Percentiles rank a stretch among this genome's conserved stretches.
Evolutionary conservation across 164 flowering plant genomes (phyloP).

Genomic region (Magnolia changhungtana): DNA sequence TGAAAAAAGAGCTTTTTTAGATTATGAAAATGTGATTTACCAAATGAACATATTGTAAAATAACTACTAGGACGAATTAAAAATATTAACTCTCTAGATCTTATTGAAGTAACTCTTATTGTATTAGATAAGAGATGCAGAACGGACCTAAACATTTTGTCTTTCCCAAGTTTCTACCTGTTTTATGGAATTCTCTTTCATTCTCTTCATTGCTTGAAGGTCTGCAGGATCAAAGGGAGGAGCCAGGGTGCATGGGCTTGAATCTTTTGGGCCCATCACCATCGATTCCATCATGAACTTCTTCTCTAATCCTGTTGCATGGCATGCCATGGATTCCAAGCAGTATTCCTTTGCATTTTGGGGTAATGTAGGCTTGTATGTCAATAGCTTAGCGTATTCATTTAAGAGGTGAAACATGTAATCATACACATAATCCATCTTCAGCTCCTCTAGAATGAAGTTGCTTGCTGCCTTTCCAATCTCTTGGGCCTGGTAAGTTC

Average conservation of each 20-base stretch:
- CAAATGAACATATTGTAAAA: no score
- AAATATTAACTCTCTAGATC: no score
- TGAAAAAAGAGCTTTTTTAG: no score
- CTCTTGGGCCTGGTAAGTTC: conserved; percentile 35
- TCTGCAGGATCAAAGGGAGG: conserved; percentile 32
- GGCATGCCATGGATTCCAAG: conserved; percentile 50
- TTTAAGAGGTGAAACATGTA: conserved; percentile 61
- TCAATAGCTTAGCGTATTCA: conserved; percentile 53
- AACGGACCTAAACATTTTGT: background rate
- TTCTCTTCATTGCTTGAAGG: conserved; percentile 18
- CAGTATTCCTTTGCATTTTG: conserved; percentile 33
- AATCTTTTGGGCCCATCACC: conserved; percentile 39
- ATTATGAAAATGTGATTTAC: no score
- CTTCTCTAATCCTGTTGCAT: conserved; percentile 22
- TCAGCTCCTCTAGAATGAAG: conserved; percentile 44
- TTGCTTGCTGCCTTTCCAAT: conserved; percentile 46
- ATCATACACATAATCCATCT: conserved; percentile 57
- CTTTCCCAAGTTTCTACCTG: conserved; percentile 46
- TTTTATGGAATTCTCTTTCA: conserved; percentile 22
- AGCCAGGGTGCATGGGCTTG: conserved; percentile 43
- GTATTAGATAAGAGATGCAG: background rate
- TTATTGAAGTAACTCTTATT: no score
- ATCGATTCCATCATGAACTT: conserved; percentile 44
- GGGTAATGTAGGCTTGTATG: conserved; percentile 43
- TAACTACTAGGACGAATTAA: no score